phyloP scores from a whole-genome alignment of 768 basidiomycete genomes.

The Coprinellus micaceus region DNA sequence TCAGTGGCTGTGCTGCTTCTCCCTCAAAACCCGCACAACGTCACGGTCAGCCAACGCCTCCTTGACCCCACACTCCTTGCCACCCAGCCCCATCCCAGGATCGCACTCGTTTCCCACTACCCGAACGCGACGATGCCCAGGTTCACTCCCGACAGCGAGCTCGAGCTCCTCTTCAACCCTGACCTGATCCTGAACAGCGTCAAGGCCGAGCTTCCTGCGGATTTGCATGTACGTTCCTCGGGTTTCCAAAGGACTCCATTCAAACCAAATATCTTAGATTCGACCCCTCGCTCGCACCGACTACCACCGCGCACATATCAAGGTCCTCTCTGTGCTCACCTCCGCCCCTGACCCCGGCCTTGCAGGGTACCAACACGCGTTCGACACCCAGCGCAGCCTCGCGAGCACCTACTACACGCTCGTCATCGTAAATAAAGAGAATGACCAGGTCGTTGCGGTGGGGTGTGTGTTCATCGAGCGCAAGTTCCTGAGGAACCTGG shows the following conservation, averaged over 20 bases:
- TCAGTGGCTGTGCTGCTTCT: no score
- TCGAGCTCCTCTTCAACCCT: slow-evolving; percentile 77
- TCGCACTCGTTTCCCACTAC: no score
- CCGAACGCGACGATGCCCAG: slow-evolving; percentile 2
- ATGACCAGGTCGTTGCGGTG: slow-evolving; percentile 78
- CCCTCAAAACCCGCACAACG: no score
- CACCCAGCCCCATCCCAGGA: no score
- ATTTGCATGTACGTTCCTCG: slow-evolving; percentile 55
- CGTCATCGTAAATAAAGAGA: slow-evolving; percentile 73
- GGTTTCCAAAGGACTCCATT: neutral
- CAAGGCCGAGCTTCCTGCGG: slow-evolving; percentile 52
- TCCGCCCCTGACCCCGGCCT: slow-evolving; percentile 65
- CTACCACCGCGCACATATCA: slow-evolving; percentile 75
- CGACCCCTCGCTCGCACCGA: slow-evolving; percentile 89
- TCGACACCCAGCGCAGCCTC: slow-evolving; percentile 50
- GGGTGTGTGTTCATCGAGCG: slow-evolving; percentile 88
- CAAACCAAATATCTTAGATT: slow-evolving; percentile 46
- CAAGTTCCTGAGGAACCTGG: slow-evolving; percentile 88
- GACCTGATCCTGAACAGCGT: slow-evolving; percentile 68
- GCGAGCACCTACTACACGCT: slow-evolving; percentile 75
- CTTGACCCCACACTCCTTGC: no score
- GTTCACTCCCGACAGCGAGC: slow-evolving; percentile 40
- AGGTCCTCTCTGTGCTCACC: slow-evolving; percentile 76
- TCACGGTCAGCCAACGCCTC: no score
- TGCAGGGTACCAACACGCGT: slow-evolving; percentile 67